Evolutionary conservation across 129 eudicot species (phyloP).

Genomic region (Helichrysum umbraculigerum): DNA sequence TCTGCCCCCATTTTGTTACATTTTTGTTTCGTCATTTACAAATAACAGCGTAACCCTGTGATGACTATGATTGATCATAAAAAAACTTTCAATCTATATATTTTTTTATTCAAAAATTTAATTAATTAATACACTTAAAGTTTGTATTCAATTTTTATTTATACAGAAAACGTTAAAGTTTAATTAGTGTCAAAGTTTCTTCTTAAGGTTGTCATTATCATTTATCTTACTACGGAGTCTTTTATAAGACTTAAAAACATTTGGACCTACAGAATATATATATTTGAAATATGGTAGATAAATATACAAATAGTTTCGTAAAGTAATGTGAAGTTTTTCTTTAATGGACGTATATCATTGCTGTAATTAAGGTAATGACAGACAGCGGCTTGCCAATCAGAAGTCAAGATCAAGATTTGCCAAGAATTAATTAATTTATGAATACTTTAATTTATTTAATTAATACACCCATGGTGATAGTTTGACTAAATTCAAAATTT

Average conservation of each 20-base stretch:
- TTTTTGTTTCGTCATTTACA: constrained; percentile 16
- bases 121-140: too few relatives aligned
- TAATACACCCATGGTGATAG: constrained; percentile 11
- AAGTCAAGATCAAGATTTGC: constrained; percentile 40
- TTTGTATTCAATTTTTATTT: too few relatives aligned
- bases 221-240: too few relatives aligned
- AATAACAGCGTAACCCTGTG: not conserved
- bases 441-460: not conserved
- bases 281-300: not conserved
- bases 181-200: too few relatives aligned
- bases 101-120: too few relatives aligned
- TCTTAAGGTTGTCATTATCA: too few relatives aligned
- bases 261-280: not conserved
- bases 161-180: too few relatives aligned
- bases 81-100: too few relatives aligned
- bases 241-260: too few relatives aligned
- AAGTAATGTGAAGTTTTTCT: constrained; percentile 4
- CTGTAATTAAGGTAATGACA: constrained; percentile 36
- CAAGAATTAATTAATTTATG: constrained; percentile 5
- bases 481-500: constrained; percentile 31
- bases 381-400: constrained; percentile 19
- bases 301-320: not conserved
- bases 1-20: constrained; percentile 10
- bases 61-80: not conserved
- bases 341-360: constrained; percentile 28